Conservation (phyloP, 2,329 filamentous ascomycete species). For the Diplocarpon rosae region DNA sequence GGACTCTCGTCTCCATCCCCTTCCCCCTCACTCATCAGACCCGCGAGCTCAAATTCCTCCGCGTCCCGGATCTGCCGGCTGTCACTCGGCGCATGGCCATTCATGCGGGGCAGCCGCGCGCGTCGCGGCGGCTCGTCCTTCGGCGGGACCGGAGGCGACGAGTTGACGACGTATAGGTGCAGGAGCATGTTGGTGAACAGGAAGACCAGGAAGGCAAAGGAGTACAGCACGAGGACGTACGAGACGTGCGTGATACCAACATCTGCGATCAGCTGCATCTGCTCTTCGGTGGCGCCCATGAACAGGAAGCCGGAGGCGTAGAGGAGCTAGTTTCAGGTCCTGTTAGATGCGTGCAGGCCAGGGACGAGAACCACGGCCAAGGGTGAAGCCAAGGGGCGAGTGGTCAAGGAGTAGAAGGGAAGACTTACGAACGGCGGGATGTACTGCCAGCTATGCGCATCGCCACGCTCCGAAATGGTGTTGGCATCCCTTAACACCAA, state of each 20-base stretch:
- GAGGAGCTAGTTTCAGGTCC: slow-evolving; percentile 50
- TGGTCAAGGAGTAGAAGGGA: no score
- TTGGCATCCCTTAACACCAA: slow-evolving; percentile 71
- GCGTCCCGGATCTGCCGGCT: slow-evolving; percentile 61
- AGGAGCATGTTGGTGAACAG: slow-evolving; percentile 84
- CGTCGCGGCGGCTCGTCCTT: slow-evolving; percentile 21
- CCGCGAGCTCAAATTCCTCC: slow-evolving; percentile 88
- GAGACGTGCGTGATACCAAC: slow-evolving; percentile 78
- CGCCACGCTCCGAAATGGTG: slow-evolving; percentile 54
- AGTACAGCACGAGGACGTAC: slow-evolving; percentile 87
- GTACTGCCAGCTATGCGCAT: slow-evolving; percentile 64
- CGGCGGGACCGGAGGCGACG: slow-evolving; percentile 30
- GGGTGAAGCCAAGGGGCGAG: no score
- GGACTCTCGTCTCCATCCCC: slow-evolving; percentile 39
- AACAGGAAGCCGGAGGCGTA: slow-evolving; percentile 92
- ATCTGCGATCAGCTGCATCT: slow-evolving; percentile 68
- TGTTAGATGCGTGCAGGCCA: no score
- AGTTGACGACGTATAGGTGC: slow-evolving; percentile 61
- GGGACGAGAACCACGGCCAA: no score
- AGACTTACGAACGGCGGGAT: slow-evolving; percentile 54
- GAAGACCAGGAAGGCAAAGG: slow-evolving; percentile 80
- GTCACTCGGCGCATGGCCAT: slow-evolving; percentile 32
- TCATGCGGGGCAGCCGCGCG: slow-evolving; percentile 19
- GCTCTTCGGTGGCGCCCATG: slow-evolving; percentile 95
- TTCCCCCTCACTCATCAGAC: slow-evolving; percentile 81